Percentiles rank a stretch among this genome's conserved stretches.
Conservation (phyloP, 768 basidiomycete species). For the Hirschioporus abietinus region DNA sequence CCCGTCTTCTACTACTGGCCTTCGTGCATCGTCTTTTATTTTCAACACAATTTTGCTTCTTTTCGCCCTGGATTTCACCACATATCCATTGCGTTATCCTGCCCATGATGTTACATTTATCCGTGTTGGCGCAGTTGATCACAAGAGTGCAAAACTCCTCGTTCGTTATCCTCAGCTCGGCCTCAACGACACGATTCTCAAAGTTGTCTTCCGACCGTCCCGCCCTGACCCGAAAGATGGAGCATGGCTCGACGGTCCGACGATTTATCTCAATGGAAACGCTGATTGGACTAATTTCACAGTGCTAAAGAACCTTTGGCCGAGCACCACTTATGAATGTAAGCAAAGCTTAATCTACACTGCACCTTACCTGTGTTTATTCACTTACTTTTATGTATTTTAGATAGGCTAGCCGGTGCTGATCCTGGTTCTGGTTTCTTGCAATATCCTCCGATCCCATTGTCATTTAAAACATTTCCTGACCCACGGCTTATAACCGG, state of each 20-base stretch:
- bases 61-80: constrained; percentile 42
- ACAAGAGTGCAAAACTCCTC: constrained; percentile 55
- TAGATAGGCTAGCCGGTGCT: constrained; percentile 37
- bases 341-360: constrained; percentile 19
- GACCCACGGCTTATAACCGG: constrained; percentile 54
- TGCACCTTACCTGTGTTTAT: constrained; percentile 10
- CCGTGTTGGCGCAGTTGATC: constrained; percentile 65
- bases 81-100: constrained; percentile 50
- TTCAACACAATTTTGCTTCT: constrained; percentile 36
- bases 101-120: constrained; percentile 55
- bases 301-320: constrained; percentile 56
- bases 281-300: constrained; percentile 58
- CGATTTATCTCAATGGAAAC: constrained; percentile 35
- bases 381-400: neutral
- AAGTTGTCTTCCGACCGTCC: constrained; percentile 38
- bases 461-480: constrained; percentile 69
- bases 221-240: constrained; percentile 29
- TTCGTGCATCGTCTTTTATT: constrained; percentile 22
- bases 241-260: constrained; percentile 53
- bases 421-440: constrained; percentile 36
- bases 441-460: constrained; percentile 44
- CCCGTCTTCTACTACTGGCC: constrained; percentile 20
- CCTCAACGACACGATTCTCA: constrained; percentile 22
- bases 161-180: constrained; percentile 49
- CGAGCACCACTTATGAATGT: constrained; percentile 69